Conservation (phyloP, 176 grass and related monocot species). For the bread wheat (Triticum aestivum) region IWGSC_CS_RefSeq_v2.1 NC_057810.1:493479091-493479590, state of each 20-base stretch:
- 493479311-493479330: background rate
- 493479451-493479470: background rate
- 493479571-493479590: slow-evolving; percentile 82
- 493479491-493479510: background rate
- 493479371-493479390: slow-evolving; percentile 82
- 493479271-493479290: background rate
- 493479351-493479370: slow-evolving; percentile 59
- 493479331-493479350: slow-evolving; percentile 20
- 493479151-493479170: slow-evolving; percentile 10
- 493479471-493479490: background rate
- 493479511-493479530: background rate
- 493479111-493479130: background rate
- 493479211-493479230: background rate
- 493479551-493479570: slow-evolving; percentile 81
- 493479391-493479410: slow-evolving; percentile 75
- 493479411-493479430: slow-evolving; percentile 74
- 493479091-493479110: background rate
- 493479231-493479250: background rate
- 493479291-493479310: background rate
- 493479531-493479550: slow-evolving; percentile 57
- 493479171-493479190: background rate
- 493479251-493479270: background rate
- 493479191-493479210: slow-evolving; percentile 11
- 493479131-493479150: slow-evolving; percentile 18
- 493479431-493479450: slow-evolving; percentile 17